Percentiles rank a stretch among this genome's conserved stretches.
phyloP scores from a whole-genome alignment of 2,329 filamentous ascomycete genomes.

The Rutstroemia sydowiana region DNA sequence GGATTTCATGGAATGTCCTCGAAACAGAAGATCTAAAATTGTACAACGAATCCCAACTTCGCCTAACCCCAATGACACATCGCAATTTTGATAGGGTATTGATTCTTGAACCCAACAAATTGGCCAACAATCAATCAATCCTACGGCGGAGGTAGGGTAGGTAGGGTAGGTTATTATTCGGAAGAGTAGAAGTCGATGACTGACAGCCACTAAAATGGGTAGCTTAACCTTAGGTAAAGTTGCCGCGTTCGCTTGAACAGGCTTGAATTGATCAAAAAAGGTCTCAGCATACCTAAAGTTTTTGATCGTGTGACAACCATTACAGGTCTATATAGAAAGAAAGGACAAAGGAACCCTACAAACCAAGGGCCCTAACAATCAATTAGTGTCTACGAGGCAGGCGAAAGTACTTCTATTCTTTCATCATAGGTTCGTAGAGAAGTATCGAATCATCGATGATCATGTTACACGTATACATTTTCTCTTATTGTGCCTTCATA shows the following conservation, averaged over 20 bases:
- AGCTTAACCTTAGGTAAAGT: background rate
- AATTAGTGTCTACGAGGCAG: background rate
- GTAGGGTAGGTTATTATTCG: too few species aligned
- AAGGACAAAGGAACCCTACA: background rate
- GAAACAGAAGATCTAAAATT: too few species aligned
- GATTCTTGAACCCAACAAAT: too few species aligned
- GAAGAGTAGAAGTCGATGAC: too few species aligned
- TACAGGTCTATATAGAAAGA: too few species aligned
- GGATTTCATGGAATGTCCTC: background rate
- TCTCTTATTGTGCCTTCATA: background rate
- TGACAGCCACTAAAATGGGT: too few species aligned
- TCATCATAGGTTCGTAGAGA: too few species aligned
- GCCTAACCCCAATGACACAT: constrained; percentile 1
- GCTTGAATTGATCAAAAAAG: too few species aligned
- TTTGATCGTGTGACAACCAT: background rate
- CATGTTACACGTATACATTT: background rate
- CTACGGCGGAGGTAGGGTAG: too few species aligned
- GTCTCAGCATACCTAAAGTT: background rate
- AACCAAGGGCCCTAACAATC: background rate
- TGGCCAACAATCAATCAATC: too few species aligned
- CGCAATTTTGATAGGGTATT: background rate
- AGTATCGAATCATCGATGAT: background rate
- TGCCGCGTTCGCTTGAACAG: too few species aligned
- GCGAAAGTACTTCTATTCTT: background rate
- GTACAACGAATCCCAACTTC: too few species aligned